Base-by-base conservation (phyloP, 441 rosid species). In the Jatropha podagrica region DNA sequence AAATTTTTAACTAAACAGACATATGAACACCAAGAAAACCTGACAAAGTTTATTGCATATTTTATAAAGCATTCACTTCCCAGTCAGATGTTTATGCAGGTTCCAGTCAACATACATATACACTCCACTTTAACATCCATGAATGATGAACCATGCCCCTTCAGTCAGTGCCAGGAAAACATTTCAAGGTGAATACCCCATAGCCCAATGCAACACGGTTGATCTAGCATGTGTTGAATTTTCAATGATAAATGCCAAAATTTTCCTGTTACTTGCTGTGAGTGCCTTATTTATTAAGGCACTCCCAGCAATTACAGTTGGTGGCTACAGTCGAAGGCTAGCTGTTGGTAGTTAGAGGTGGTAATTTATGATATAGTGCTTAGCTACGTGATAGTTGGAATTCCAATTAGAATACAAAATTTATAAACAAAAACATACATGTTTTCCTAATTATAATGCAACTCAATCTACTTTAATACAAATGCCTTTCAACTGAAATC, bases 81-180 rank as follows among this genome's bases (percentile, higher is more conserved):
- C 60, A n/a, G 38, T 12, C 68, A 58, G 72, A 76, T 72, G 68
- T 77, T 83, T 55, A 76, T 69, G 82, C 83, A 74, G 41, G 78
- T 80, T 82, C 83, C 86, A 74, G 82, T 71, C 66, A 80, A 67
- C 71, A 78, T 76, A 80, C 54, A 73, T 77, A 73, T 58, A 85
- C 78, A 78, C 85, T 81, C 80, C 78, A 76, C 71, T 74, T 62
- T 83, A 71, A 80, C 82, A 65, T 81, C 75, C 87, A 74, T 78
- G 87, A 83, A 2, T 32, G 32, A 32, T 32, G 32, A 32, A 78
- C 79, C 73, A 17, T 67, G 79, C 1, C 69, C 85, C 84, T 55
- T 64, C 63, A 71, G 77, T 79, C 55, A 75, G 81, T 74, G 81
- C 61, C 76, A 84, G 75, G 78, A 78, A 70, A 75, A 80, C 65